Percentiles rank a stretch among this genome's conserved stretches.
These are phyloP conservation scores for Starmera stellimalicola DNA, from an alignment of 1,139 yeast genomes.

Conservation along the genomic window DNA sequence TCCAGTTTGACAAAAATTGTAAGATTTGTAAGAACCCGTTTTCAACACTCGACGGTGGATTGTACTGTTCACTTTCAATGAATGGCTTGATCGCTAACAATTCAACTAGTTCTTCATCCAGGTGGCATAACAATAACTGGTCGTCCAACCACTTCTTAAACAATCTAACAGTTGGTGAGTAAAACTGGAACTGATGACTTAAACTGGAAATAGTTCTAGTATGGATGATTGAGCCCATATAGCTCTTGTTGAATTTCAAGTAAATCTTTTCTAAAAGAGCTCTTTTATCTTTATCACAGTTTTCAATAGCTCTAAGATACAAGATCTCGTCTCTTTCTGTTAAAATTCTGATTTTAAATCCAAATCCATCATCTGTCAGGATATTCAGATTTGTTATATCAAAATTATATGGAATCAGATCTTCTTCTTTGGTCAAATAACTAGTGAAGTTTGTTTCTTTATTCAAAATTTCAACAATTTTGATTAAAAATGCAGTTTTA, in stretches of 20 bases:
- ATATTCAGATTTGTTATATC: constrained; percentile 52
- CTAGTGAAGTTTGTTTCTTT: constrained; percentile 45
- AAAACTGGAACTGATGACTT: constrained; percentile 64
- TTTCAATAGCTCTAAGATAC: constrained; percentile 59
- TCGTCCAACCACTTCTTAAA: constrained; percentile 87
- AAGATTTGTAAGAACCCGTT: constrained; percentile 75
- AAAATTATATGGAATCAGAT: constrained; percentile 52
- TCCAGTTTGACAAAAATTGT: constrained; percentile 72
- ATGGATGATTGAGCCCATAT: constrained; percentile 68
- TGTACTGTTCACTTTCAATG: constrained; percentile 78
- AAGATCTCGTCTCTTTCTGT: constrained; percentile 77
- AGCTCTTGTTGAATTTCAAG: constrained; percentile 56
- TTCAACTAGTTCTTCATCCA: constrained; percentile 74
- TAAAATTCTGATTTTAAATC: constrained; percentile 63
- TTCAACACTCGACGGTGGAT: constrained; percentile 67
- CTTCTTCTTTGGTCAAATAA: constrained; percentile 51
- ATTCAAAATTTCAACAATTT: constrained; percentile 51
- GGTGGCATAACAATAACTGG: constrained; percentile 53
- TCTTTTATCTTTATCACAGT: constrained; percentile 49
- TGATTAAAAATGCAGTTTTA: constrained; percentile 79
- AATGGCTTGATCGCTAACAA: constrained; percentile 76
- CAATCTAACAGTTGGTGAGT: constrained; percentile 71
- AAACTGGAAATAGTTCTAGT: constrained; percentile 67
- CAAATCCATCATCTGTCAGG: constrained; percentile 80
- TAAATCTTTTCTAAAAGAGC: constrained; percentile 53